These are phyloP conservation scores for Phalaenopsis hybrid DNA, from an alignment of 116 monocot species.

Conservation along the genomic window DNA sequence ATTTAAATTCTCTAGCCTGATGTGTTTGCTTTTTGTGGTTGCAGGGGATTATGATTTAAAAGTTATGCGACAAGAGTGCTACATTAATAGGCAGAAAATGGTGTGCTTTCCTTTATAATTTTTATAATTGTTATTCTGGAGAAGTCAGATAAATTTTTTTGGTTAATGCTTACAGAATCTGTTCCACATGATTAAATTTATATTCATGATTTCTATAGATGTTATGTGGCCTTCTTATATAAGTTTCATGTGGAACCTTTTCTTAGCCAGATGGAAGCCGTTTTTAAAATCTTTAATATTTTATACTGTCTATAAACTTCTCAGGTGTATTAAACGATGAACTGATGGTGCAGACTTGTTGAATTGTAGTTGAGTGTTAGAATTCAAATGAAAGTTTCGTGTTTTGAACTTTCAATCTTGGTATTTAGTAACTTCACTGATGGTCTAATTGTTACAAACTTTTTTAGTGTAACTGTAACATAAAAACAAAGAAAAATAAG, in stretches of 20 bases:
- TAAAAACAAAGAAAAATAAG: no score
- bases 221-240: not conserved
- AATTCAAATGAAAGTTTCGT: not conserved
- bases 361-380: not conserved
- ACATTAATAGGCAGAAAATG: conserved; percentile 78
- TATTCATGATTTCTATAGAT: not conserved
- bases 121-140: not conserved
- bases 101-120: conserved; percentile 26
- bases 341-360: not conserved
- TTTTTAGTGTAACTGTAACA: no score
- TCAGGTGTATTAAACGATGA: not conserved
- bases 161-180: not conserved
- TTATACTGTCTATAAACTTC: not conserved
- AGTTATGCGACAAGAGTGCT: conserved; percentile 96
- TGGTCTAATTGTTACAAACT: no score
- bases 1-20: not conserved
- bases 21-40: conserved; percentile 3
- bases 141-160: not conserved
- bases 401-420: no score
- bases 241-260: not conserved
- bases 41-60: conserved; percentile 97
- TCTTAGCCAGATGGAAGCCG: not conserved
- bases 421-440: no score
- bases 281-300: not conserved
- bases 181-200: not conserved